A percentile compares a stretch with the other conserved stretches of the same genome.
Evolutionary conservation across 1,139 yeast genomes (phyloP).

Genomic region (Candida sanyaensis): DNA sequence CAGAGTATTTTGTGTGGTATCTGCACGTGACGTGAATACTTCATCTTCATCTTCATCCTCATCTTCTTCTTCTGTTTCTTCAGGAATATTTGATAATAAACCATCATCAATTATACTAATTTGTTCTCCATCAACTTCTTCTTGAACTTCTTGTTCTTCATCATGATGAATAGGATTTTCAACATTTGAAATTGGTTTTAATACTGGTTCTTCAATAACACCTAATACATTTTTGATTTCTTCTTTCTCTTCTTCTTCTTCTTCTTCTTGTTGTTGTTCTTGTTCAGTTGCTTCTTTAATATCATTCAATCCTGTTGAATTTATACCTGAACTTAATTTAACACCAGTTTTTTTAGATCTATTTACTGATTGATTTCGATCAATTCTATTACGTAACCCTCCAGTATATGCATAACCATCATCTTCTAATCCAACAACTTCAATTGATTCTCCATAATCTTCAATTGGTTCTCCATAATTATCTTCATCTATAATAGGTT

Average conservation of each 20-base stretch:
- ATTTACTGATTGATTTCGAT: not conserved
- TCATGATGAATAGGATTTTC: not conserved
- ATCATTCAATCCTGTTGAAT: slow-evolving; percentile 1
- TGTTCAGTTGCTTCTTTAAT: not conserved
- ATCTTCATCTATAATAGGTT: not conserved
- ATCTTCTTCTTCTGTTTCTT: slow-evolving; percentile 15
- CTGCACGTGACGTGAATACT: slow-evolving; percentile 8
- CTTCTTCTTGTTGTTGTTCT: not conserved
- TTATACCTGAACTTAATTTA: not conserved
- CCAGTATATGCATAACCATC: slow-evolving; percentile 18
- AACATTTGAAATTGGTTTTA: slow-evolving; percentile 1
- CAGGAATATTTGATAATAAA: slow-evolving; percentile 13
- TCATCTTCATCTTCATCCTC: slow-evolving; percentile 12
- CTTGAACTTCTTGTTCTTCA: slow-evolving; percentile 3
- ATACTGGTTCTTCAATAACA: not conserved
- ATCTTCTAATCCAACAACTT: slow-evolving; percentile 16
- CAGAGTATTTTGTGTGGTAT: slow-evolving; percentile 9
- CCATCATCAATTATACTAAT: not conserved
- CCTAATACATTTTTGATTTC: not conserved
- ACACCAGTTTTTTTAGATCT: not conserved
- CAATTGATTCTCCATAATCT: not conserved
- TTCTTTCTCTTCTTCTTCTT: not conserved
- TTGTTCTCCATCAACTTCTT: slow-evolving; percentile 1
- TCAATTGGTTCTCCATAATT: not conserved
- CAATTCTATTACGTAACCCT: slow-evolving; percentile 8